Percentiles rank a stretch among this genome's conserved stretches.
Evolutionary conservation across 2,329 filamentous ascomycete species (phyloP).

Genomic region (Phaeosphaeria sp.): DNA sequence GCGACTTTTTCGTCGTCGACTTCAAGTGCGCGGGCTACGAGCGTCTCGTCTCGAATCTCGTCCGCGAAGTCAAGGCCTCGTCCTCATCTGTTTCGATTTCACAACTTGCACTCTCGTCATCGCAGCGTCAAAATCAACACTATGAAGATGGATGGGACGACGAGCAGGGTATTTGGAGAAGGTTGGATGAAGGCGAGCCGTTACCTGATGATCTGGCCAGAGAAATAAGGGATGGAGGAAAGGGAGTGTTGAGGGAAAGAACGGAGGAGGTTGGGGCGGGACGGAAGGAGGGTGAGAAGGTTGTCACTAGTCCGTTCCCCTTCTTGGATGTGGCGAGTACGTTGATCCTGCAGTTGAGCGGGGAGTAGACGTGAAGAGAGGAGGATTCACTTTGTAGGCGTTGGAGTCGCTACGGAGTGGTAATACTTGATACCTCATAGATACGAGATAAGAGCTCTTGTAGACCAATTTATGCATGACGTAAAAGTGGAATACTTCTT

Average conservation of each 20-base stretch:
- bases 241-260: conserved; percentile 45
- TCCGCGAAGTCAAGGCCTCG: conserved; percentile 47
- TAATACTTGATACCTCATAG: neutral
- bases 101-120: conserved; percentile 22
- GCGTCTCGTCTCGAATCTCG: conserved; percentile 68
- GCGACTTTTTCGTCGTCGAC: conserved; percentile 91
- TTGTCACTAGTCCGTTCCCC: conserved; percentile 92
- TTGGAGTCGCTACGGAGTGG: neutral
- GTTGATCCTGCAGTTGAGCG: conserved; percentile 82
- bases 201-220: conserved; percentile 37
- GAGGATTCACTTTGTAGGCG: neutral
- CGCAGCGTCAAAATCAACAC: conserved; percentile 14
- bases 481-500: no score
- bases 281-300: conserved; percentile 78
- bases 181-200: conserved; percentile 41
- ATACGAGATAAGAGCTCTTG: neutral
- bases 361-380: conserved; percentile 25
- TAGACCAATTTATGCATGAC: no score
- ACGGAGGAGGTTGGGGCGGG: conserved; percentile 55
- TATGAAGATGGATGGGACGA: conserved; percentile 45
- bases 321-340: conserved; percentile 93
- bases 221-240: conserved; percentile 40
- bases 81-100: conserved; percentile 22
- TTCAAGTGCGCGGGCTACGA: conserved; percentile 99
- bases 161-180: conserved; percentile 43